Conservation (phyloP, 2,329 filamentous ascomycete genomes). For the Coniochaeta sp. region DNA sequence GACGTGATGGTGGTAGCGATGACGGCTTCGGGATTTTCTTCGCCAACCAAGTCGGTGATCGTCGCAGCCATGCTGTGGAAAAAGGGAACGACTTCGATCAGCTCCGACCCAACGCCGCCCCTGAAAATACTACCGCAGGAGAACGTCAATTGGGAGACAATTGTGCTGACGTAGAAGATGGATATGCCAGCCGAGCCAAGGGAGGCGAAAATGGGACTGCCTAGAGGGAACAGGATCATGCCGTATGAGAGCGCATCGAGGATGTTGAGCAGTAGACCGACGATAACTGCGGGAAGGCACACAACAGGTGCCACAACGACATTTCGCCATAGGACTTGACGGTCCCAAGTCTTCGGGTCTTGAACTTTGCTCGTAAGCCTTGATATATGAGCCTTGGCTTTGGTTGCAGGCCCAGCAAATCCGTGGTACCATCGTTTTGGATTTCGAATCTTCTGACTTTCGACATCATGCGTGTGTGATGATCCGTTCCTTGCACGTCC, state of each 20-base stretch:
- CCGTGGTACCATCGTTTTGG: slow-evolving; percentile 25
- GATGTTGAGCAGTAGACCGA: slow-evolving; percentile 85
- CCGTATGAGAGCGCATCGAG: slow-evolving; percentile 93
- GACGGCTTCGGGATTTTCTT: slow-evolving; percentile 74
- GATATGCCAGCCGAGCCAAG: slow-evolving; percentile 92
- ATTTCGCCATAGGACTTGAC: slow-evolving; percentile 53
- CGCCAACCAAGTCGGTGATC: slow-evolving; percentile 71
- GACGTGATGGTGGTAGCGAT: slow-evolving; percentile 91
- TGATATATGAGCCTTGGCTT: slow-evolving; percentile 4
- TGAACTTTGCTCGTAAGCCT: slow-evolving; percentile 21
- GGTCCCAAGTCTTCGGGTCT: slow-evolving; percentile 67
- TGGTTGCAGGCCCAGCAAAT: slow-evolving; percentile 17
- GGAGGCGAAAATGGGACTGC: slow-evolving; percentile 74
- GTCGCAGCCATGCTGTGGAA: slow-evolving; percentile 97
- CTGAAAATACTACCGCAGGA: slow-evolving; percentile 82
- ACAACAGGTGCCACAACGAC: slow-evolving; percentile 59
- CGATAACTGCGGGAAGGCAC: slow-evolving; percentile 76
- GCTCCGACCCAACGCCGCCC: slow-evolving; percentile 87
- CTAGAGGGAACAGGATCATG: slow-evolving; percentile 92
- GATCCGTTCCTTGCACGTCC: slow-evolving; percentile 11
- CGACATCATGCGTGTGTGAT: slow-evolving; percentile 32
- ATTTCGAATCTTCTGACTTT: slow-evolving; percentile 36
- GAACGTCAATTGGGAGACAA: slow-evolving; percentile 85
- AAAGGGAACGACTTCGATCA: slow-evolving; percentile 98
- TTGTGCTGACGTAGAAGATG: slow-evolving; percentile 98